Percentiles rank a stretch among this genome's conserved stretches.
Evolutionary conservation across 148 eudicot species (phyloP).

Genomic region (Amaranthus hypochondriacus): DNA sequence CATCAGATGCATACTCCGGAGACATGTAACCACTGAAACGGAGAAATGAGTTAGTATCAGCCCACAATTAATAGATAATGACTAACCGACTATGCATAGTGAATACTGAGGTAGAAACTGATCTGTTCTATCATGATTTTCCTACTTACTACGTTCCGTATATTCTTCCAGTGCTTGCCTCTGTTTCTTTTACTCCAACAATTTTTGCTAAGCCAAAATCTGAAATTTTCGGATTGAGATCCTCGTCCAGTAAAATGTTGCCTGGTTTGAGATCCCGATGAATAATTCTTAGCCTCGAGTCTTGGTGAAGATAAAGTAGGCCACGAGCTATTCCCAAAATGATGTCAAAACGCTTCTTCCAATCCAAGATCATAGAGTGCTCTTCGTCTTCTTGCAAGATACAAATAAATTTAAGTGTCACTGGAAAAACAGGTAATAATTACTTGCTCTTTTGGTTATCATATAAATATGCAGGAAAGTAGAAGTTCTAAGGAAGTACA

Average conservation of each 20-base stretch:
- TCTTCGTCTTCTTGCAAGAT: conserved; percentile 14
- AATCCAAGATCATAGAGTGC: conserved; percentile 19
- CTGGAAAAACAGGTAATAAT: neutral
- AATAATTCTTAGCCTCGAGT: conserved; percentile 27
- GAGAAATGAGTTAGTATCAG: neutral
- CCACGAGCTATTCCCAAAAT: conserved; percentile 35
- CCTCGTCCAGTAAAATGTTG: conserved; percentile 29
- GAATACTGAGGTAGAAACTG: neutral
- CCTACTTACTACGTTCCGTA: conserved; percentile 25
- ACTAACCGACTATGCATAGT: neutral
- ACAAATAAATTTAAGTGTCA: neutral
- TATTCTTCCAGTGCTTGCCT: conserved; percentile 20
- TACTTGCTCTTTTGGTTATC: too few relatives aligned
- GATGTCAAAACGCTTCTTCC: conserved; percentile 37
- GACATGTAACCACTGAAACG: conserved; percentile 30
- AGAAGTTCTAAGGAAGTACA: too few relatives aligned
- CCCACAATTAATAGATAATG: neutral
- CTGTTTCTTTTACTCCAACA: conserved; percentile 24
- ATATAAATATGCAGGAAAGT: too few relatives aligned
- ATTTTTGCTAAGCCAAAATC: conserved; percentile 31
- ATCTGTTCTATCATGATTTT: neutral
- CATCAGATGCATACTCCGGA: conserved; percentile 29
- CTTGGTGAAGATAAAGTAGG: conserved; percentile 31
- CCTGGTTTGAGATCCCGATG: conserved; percentile 33
- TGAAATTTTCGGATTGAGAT: conserved; percentile 29